A percentile compares a stretch with the other conserved stretches of the same genome.
phyloP scores from a whole-genome alignment of 2,329 filamentous ascomycete species.

The Stagonosporopsis chrysanthemi region DNA sequence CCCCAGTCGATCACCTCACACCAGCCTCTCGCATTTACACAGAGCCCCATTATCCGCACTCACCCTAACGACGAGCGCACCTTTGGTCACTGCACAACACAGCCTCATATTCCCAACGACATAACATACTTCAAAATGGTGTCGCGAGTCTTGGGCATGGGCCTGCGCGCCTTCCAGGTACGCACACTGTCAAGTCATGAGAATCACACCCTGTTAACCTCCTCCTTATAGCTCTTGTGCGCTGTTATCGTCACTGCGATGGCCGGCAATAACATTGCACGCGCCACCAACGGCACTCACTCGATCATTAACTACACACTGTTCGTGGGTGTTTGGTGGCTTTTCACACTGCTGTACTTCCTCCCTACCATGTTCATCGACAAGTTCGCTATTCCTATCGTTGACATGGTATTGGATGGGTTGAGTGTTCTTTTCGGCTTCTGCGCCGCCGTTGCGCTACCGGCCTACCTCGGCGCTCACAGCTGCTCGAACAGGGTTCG shows the following conservation, averaged over 20 bases:
- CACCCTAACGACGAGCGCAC: neutral
- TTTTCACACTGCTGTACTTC: constrained; percentile 71
- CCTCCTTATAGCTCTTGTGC: constrained; percentile 63
- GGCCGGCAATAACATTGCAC: constrained; percentile 68
- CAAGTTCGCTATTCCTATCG: constrained; percentile 59
- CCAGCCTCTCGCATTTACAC: constrained; percentile 12
- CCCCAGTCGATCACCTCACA: constrained; percentile 12
- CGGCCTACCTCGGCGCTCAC: constrained; percentile 72
- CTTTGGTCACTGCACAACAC: constrained; percentile 9
- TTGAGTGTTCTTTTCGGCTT: constrained; percentile 73
- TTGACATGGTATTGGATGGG: constrained; percentile 64
- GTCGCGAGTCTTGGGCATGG: constrained; percentile 50
- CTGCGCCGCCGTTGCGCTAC: constrained; percentile 72
- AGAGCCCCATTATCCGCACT: constrained; percentile 4
- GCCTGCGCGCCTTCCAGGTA: constrained; percentile 54
- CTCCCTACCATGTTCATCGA: constrained; percentile 64
- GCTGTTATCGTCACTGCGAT: constrained; percentile 67
- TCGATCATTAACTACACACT: constrained; percentile 68
- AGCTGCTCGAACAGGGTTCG: constrained; percentile 70
- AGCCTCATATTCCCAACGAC: constrained; percentile 10
- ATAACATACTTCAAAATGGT: constrained; percentile 46
- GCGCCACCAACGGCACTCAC: constrained; percentile 61
- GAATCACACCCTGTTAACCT: constrained; percentile 1
- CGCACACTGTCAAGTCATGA: constrained; percentile 13
- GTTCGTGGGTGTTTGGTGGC: constrained; percentile 72